Base-by-base conservation (phyloP, 495 filamentous ascomycete genomes). In the Aspergillus indologenus region DNA sequence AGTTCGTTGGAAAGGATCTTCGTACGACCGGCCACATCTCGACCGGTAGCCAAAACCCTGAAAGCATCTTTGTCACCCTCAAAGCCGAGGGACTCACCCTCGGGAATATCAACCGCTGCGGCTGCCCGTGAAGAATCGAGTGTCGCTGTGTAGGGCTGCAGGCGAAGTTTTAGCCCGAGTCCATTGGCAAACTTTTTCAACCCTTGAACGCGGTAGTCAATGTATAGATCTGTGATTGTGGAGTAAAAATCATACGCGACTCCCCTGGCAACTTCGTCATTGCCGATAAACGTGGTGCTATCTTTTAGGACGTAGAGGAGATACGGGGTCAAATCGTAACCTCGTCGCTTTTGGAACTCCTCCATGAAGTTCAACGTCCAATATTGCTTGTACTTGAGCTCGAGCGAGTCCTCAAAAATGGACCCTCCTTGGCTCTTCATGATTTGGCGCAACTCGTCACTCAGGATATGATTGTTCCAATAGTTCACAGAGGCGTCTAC, bases 1-100 rank as follows among this genome's bases (percentile, higher is more conserved):
- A 53, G 17, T 15, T 53, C 50, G 24, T 53, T 53, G 50, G 50
- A 53, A 11, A 53, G 26, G 50, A 53, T 53, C 19, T 26, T 53
- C 26, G 50, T 53, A 8, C n/a, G 31, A 4, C 50, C 50, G 5
- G 50, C 23, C 17, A 53, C 50, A 34, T 53, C 50, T 53, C 50
- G 17, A n/a, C 50, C 50, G 17, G 50, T 29, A 6, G 50, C 50
- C 9, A 53, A 15, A 15, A 53, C 50, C 21, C 50, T 15, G 26
- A 53, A 53, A 9, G 50, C 5, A 34, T 53, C 24, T n/a, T 26
- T 26, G 24, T 26, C 42, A 18, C 24, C 17, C 34, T 34, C 50
- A 34, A 53, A 53, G 1, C 50, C 50, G 22, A 53, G 50, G 11
- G 50, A 53, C 50, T 53, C 50, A 14, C 50, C 50, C 26, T 53